Evolutionary conservation across 192 early-diverging fungal species (phyloP), one percentile per base, ranked within the genome.

Genomic region (Backusella circina): DNA sequence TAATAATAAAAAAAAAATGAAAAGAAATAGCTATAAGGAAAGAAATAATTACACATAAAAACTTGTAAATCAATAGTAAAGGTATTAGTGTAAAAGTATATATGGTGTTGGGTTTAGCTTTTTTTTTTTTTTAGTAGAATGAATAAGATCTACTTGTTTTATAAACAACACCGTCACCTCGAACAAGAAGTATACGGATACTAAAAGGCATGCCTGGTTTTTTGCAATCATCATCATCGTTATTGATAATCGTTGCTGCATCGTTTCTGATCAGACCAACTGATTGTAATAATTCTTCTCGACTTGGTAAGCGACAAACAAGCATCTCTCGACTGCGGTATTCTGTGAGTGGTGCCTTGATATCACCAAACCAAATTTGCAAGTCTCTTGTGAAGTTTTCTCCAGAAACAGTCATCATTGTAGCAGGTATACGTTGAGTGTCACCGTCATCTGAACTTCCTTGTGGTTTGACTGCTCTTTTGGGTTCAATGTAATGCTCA

Each of bases 351-450:
- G 76, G 76, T 2, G 76, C 57, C 10, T 57, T 57, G 18, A 77
- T 71, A 36, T 77, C 71, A 30, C 76, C 76, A 66, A 93, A 93
- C 84, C 87, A 84, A 33, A 93, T 89, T 5, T 84, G 85, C 80
- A 93, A 82, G 57, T 92, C 90, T 7, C 86, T 88, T 1, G 84
- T 77, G 72, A 91, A 93, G 47, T 91, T 90, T 32, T 90, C 79
- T 6, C 92, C 92, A 39, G 87, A 86, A 35, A 93, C 31, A 0
- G 54, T 57, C 54, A 73, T 78, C 61, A 44, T 68, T 33, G 67
- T 68, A 38, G 67, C 32, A 36, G 36, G 32, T 38, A 37, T 38
- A 68, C 36, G 36, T 38, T 68, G 33, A 23, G 1, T 21, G 23
- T 68, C 36, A 6, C 32, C 15, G 33, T 33, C 32, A 18, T 33